Conservation (phyloP, 129 eudicot species). For the Oenanthe sinensis region DNA sequence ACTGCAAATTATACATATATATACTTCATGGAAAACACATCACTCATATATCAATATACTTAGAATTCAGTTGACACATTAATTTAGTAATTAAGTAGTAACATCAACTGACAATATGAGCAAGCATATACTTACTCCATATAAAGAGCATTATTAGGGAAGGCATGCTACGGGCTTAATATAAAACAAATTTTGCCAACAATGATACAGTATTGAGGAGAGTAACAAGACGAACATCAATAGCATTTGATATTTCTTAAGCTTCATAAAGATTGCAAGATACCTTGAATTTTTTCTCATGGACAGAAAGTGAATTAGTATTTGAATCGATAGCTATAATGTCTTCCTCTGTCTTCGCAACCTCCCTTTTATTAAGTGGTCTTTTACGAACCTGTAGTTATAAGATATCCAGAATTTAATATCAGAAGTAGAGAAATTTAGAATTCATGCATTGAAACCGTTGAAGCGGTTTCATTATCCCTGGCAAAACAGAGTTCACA, state of each 20-base stretch:
- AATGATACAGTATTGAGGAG: background rate
- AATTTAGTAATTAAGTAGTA: background rate
- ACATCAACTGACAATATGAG: background rate
- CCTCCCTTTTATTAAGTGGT: slow-evolving; percentile 66
- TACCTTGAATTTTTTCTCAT: slow-evolving; percentile 68
- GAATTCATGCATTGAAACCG: background rate
- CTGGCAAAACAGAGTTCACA: background rate
- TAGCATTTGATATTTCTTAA: background rate
- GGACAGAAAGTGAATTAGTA: slow-evolving; percentile 43
- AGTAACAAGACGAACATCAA: background rate
- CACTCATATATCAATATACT: background rate
- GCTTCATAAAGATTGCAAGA: background rate
- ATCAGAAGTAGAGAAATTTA: background rate
- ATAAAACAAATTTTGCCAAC: background rate
- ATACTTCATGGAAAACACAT: background rate
- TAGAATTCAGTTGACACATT: background rate
- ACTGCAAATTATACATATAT: background rate
- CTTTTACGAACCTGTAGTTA: slow-evolving; percentile 38
- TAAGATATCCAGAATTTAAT: background rate
- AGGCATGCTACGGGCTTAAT: background rate
- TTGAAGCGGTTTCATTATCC: background rate
- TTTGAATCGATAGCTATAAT: slow-evolving; percentile 39
- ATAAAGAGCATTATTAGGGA: background rate
- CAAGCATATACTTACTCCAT: background rate
- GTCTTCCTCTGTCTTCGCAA: slow-evolving; percentile 54